phyloP scores from a whole-genome alignment of 2,329 filamentous ascomycete species.

The Trichophaea hybrida region DNA sequence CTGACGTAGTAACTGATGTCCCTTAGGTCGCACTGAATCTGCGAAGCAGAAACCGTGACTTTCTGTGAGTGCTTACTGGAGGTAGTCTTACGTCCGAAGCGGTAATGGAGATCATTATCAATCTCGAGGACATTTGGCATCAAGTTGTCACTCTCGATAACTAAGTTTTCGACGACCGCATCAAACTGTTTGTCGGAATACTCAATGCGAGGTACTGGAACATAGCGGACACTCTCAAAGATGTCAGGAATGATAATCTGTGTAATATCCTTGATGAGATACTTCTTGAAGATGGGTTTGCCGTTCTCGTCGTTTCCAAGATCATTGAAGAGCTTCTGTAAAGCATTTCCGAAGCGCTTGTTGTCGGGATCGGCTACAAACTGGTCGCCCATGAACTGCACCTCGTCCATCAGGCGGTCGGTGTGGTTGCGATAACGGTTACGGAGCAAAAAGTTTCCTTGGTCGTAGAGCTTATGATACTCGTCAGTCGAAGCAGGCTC shows the following conservation, averaged over 20 bases:
- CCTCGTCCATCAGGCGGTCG: constrained; percentile 71
- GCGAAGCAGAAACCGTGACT: constrained; percentile 71
- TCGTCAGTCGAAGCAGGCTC: constrained; percentile 63
- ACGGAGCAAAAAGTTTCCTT: constrained; percentile 72
- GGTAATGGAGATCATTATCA: constrained; percentile 83
- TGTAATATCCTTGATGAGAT: constrained; percentile 75
- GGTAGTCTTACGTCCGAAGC: constrained; percentile 82
- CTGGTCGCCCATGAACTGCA: constrained; percentile 77
- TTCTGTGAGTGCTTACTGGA: constrained; percentile 69
- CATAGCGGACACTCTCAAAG: constrained; percentile 74
- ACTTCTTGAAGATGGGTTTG: constrained; percentile 79
- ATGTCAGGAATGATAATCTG: constrained; percentile 72
- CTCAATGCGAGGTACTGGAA: constrained; percentile 88
- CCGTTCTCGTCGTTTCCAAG: constrained; percentile 78
- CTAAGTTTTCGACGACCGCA: constrained; percentile 81
- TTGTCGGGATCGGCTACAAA: constrained; percentile 84
- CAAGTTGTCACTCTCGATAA: constrained; percentile 92
- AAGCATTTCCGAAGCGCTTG: constrained; percentile 56
- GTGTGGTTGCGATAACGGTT: constrained; percentile 78
- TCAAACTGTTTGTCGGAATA: constrained; percentile 74
- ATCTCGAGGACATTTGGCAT: constrained; percentile 86
- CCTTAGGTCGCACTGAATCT: constrained; percentile 80
- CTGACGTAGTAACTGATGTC: constrained; percentile 93
- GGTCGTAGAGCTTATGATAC: constrained; percentile 74
- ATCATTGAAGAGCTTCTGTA: constrained; percentile 76